Percentiles rank a stretch among this genome's conserved stretches.
phyloP scores from a whole-genome alignment of 768 basidiomycete species.

The Hygrophorus pudorinus region DNA sequence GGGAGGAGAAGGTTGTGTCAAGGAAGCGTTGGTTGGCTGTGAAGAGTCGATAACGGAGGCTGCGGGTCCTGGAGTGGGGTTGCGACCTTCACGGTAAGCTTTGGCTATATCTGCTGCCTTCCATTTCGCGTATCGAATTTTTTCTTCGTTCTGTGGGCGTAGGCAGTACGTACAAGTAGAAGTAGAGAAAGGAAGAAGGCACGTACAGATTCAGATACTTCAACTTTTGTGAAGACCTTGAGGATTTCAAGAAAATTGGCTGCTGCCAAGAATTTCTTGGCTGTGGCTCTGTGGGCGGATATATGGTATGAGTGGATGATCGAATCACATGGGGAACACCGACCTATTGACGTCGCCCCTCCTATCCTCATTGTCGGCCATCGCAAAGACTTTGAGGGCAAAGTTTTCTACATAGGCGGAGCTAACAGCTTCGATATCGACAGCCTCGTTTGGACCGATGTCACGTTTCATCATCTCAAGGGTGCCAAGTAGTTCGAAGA shows the following conservation, averaged over 20 bases:
- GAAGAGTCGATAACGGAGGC: slow-evolving; percentile 24
- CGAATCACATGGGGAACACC: background rate
- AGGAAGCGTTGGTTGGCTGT: background rate
- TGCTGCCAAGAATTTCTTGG: slow-evolving; percentile 91
- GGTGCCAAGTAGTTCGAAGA: slow-evolving; percentile 62
- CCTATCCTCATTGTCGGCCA: slow-evolving; percentile 89
- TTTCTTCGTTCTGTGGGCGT: slow-evolving; percentile 59
- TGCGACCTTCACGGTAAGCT: slow-evolving; percentile 88
- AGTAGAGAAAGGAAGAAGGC: slow-evolving; percentile 1
- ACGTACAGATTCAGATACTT: slow-evolving; percentile 49
- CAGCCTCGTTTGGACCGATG: slow-evolving; percentile 66
- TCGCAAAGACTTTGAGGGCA: slow-evolving; percentile 78
- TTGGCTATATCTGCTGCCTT: slow-evolving; percentile 94
- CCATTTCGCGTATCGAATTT: slow-evolving; percentile 93
- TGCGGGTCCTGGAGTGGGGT: slow-evolving; percentile 72
- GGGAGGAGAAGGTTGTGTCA: background rate
- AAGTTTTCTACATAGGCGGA: slow-evolving; percentile 94
- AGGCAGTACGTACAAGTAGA: background rate
- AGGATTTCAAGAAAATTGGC: slow-evolving; percentile 92
- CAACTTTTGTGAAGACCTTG: slow-evolving; percentile 55
- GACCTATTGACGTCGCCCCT: slow-evolving; percentile 68
- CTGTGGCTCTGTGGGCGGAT: slow-evolving; percentile 53
- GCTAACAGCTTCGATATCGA: slow-evolving; percentile 74
- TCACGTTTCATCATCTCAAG: slow-evolving; percentile 77
- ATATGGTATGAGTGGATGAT: slow-evolving; percentile 1